Base-by-base conservation (phyloP, 768 basidiomycete genomes). In the Suillus alpinus region DNA sequence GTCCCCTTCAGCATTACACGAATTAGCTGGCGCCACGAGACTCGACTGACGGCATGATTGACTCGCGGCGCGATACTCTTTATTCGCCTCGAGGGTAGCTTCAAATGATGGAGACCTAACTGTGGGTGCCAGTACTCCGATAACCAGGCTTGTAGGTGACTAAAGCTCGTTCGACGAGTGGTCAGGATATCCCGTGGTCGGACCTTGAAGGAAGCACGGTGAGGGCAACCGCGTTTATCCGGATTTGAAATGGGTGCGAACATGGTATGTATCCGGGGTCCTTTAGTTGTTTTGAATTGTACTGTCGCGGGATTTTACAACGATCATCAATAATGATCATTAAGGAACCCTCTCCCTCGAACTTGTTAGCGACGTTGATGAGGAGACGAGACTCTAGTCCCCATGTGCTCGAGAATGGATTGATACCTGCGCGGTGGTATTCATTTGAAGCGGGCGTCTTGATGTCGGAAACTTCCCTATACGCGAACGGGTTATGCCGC, bases 401-500 rank as follows among this genome's bases (percentile, higher is more conserved):
- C 59, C 57, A 53, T 20, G 64, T 58, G 62, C 36, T 50, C 51
- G 57, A 55, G 59, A 4, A 39, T 34, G 23, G 1, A 32, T 36
- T 36, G 31, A 47, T 43, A 23, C 46, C 3, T 2, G 26, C 26
- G 8, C 47, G 40, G 29, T 51, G 47, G 61, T 39, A 53, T 50
- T 60, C 36, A 57, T 67, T 55, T 37, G 16, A 55, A 6, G 13
- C 34, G 59, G 58, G 59, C 59, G 56, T 63, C 60, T 63, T n/a
- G 31, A 57, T 63, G 16, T 49, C 41, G 68, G 72, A 62, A 62
- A 65, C 56, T 64, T 50, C 23, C 68, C 70, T 68, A 62, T 64
- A 56, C 57, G 47, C 40, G 56, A 58, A 39, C 72, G 71, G 72
- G 16, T 51, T 59, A 59, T 62, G 0, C 71, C 71, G 71, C 31